Evolutionary conservation across 2,329 filamentous ascomycete species (phyloP).

Genomic region (Fusarium tuaranense): DNA sequence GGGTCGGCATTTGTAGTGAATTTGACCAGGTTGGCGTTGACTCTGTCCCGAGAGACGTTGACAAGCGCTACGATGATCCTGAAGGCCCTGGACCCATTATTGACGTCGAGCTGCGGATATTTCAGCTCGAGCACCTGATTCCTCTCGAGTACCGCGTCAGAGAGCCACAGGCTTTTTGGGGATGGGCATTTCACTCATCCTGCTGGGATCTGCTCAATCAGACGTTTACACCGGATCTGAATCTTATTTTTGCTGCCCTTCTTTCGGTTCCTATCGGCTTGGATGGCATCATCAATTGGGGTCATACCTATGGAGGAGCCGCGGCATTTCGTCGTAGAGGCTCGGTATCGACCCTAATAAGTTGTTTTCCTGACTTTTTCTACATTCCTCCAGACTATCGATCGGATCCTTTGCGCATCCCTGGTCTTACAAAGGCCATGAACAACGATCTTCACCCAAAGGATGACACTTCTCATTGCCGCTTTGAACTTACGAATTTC

Average conservation of each 20-base stretch:
- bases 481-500: background rate
- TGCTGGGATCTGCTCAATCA: slow-evolving; percentile 21
- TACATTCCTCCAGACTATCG: background rate
- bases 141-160: background rate
- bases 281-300: slow-evolving; percentile 15
- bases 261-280: slow-evolving; percentile 12
- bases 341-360: background rate
- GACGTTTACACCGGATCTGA: background rate
- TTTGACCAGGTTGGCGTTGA: background rate
- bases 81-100: slow-evolving; percentile 10
- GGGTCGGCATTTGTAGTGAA: slow-evolving; percentile 15
- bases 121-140: background rate
- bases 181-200: slow-evolving; percentile 22
- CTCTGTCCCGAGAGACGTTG: slow-evolving; percentile 2
- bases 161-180: slow-evolving; percentile 13
- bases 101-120: slow-evolving; percentile 2
- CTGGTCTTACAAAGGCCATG: slow-evolving; percentile 2
- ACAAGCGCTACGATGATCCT: slow-evolving; percentile 5
- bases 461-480: slow-evolving; percentile 8
- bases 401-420: slow-evolving; percentile 15
- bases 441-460: background rate
- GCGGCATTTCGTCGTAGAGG: background rate
- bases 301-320: slow-evolving; percentile 27
- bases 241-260: slow-evolving; percentile 11
- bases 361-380: background rate